These are phyloP conservation scores for Diaporthe citrichinensis DNA, from an alignment of 2,329 filamentous ascomycete species.

Conservation along the genomic window DNA sequence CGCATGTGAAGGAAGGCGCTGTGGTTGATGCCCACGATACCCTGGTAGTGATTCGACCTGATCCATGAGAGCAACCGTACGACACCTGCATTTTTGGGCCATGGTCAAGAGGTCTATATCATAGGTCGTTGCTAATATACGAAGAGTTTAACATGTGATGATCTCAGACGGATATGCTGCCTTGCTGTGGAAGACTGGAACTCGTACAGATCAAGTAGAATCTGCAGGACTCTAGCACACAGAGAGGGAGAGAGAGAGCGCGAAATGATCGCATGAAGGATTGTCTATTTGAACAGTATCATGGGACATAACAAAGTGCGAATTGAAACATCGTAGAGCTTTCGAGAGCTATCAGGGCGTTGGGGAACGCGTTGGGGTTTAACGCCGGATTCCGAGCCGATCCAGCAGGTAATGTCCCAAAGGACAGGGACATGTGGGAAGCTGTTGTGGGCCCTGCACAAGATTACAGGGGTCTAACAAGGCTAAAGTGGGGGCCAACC, in stretches of 20 bases:
- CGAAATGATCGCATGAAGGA: too few relatives aligned
- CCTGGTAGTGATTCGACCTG: not conserved
- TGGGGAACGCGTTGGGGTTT: too few relatives aligned
- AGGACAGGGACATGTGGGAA: not conserved
- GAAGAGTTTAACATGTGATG: too few relatives aligned
- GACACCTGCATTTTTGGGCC: not conserved
- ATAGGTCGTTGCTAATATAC: not conserved
- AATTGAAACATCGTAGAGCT: too few relatives aligned
- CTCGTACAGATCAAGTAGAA: too few relatives aligned
- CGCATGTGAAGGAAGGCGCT: not conserved
- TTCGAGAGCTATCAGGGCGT: too few relatives aligned
- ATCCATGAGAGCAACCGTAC: not conserved
- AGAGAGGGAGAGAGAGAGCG: too few relatives aligned
- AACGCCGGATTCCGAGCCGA: too few relatives aligned
- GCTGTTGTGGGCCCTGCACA: conserved; percentile 11
- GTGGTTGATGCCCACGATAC: conserved; percentile 10
- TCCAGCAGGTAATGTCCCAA: not conserved
- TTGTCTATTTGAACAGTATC: too few relatives aligned
- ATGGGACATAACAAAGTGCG: too few relatives aligned
- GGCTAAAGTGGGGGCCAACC: conserved; percentile 2
- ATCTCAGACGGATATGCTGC: not conserved
- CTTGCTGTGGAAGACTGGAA: not conserved
- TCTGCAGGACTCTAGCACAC: too few relatives aligned
- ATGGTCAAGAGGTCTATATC: not conserved
- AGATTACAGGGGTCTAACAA: not conserved